These are phyloP conservation scores for Amauroascus verrucosus DNA, from an alignment of 2,329 filamentous ascomycete species.

Conservation along the genomic window DNA sequence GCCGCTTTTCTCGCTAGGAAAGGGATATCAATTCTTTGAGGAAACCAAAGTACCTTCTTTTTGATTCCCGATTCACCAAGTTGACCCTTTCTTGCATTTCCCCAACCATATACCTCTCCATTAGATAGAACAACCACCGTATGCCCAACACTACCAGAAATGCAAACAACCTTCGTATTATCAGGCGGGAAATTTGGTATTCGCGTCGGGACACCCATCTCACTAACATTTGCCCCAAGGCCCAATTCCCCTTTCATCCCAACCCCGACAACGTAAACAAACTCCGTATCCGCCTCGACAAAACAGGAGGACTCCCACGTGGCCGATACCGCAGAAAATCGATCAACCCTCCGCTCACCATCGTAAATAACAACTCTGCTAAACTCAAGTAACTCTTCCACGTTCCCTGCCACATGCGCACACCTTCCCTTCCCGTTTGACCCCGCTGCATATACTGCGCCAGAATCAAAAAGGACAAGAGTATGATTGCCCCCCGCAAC, in stretches of 20 bases:
- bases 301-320: constrained; percentile 69
- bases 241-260: constrained; percentile 65
- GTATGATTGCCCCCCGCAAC: constrained; percentile 79
- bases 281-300: constrained; percentile 38
- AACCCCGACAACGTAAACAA: constrained; percentile 54
- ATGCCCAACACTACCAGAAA: constrained; percentile 70
- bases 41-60: constrained; percentile 45
- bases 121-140: constrained; percentile 61
- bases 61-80: constrained; percentile 49
- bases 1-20: constrained; percentile 59
- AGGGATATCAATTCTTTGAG: constrained; percentile 49
- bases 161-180: constrained; percentile 48
- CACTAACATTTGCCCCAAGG: constrained; percentile 36
- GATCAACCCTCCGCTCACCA: constrained; percentile 18
- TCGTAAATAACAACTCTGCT: constrained; percentile 21
- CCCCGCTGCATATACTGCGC: constrained; percentile 56
- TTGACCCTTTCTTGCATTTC: constrained; percentile 75
- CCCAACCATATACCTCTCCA: constrained; percentile 80
- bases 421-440: constrained; percentile 44
- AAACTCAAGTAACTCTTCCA: constrained; percentile 19
- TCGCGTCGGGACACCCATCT: constrained; percentile 32
- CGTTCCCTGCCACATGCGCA: constrained; percentile 17
- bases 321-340: constrained; percentile 49
- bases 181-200: constrained; percentile 56
- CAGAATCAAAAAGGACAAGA: constrained; percentile 53